phyloP scores from a whole-genome alignment of 2,329 filamentous ascomycete species.

The Xylaria sp. region DNA sequence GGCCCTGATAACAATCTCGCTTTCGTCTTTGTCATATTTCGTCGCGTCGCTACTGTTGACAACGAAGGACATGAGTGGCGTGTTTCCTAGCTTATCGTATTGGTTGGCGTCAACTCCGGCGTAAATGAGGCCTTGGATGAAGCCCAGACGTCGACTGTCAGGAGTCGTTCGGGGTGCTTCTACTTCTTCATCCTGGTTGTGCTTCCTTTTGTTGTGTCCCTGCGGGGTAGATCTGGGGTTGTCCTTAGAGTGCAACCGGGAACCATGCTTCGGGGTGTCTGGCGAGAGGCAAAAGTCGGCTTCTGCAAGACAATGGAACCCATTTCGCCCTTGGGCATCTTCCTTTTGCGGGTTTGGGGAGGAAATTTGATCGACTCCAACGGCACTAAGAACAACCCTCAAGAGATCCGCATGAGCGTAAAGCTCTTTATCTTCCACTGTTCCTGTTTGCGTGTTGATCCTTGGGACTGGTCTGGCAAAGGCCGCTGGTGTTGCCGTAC shows the following conservation, averaged over 20 bases:
- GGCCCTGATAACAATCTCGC: slow-evolving; percentile 56
- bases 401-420: slow-evolving; percentile 51
- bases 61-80: slow-evolving; percentile 66
- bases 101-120: slow-evolving; percentile 61
- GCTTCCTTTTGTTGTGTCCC: slow-evolving; percentile 52
- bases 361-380: slow-evolving; percentile 41
- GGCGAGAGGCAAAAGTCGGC: slow-evolving; percentile 52
- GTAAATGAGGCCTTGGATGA: slow-evolving; percentile 48
- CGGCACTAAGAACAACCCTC: slow-evolving; percentile 50
- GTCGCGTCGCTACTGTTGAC: slow-evolving; percentile 55
- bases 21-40: slow-evolving; percentile 60
- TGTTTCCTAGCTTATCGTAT: slow-evolving; percentile 62
- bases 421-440: slow-evolving; percentile 41
- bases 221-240: neutral
- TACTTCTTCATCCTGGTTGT: slow-evolving; percentile 42
- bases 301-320: slow-evolving; percentile 67
- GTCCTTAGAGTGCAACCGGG: slow-evolving; percentile 25
- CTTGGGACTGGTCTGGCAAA: slow-evolving; percentile 24
- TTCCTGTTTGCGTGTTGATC: slow-evolving; percentile 41
- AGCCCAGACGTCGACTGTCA: slow-evolving; percentile 36
- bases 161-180: slow-evolving; percentile 25
- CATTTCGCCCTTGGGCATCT: slow-evolving; percentile 63
- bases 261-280: slow-evolving; percentile 26
- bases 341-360: slow-evolving; percentile 49
- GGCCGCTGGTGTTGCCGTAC: slow-evolving; percentile 25